Evolutionary conservation across 2,329 filamentous ascomycete genomes (phyloP).

Genomic region (Aspergillus amoenus): DNA sequence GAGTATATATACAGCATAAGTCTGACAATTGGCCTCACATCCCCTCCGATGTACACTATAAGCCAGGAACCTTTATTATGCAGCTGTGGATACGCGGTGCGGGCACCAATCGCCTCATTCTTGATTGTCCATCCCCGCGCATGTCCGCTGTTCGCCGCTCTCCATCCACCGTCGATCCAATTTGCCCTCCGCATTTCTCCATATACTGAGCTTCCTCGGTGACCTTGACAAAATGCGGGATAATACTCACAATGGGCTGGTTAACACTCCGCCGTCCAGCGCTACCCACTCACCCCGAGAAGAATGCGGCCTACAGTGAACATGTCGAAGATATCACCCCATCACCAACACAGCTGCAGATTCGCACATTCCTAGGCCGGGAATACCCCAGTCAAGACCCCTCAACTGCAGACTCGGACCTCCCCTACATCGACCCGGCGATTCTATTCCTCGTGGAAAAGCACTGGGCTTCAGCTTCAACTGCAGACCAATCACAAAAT

Average conservation of each 20-base stretch:
- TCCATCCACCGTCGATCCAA: no score
- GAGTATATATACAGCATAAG: no score
- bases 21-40: no score
- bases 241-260: neutral
- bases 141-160: neutral
- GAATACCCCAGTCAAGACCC: neutral
- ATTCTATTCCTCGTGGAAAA: neutral
- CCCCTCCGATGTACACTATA: no score
- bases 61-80: neutral
- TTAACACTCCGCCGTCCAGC: neutral
- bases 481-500: neutral
- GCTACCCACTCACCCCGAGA: neutral
- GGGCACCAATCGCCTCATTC: neutral
- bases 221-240: neutral
- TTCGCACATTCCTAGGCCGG: neutral
- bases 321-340: neutral
- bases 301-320: neutral
- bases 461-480: neutral
- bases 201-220: neutral
- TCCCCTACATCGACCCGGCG: neutral
- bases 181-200: neutral
- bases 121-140: neutral
- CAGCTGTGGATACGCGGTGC: neutral
- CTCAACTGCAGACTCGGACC: neutral
- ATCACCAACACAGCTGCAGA: neutral